Percentiles rank a stretch among this genome's conserved stretches.
phyloP scores from a whole-genome alignment of 2,329 filamentous ascomycete genomes.

The Coniochaeta pulveracea region DNA sequence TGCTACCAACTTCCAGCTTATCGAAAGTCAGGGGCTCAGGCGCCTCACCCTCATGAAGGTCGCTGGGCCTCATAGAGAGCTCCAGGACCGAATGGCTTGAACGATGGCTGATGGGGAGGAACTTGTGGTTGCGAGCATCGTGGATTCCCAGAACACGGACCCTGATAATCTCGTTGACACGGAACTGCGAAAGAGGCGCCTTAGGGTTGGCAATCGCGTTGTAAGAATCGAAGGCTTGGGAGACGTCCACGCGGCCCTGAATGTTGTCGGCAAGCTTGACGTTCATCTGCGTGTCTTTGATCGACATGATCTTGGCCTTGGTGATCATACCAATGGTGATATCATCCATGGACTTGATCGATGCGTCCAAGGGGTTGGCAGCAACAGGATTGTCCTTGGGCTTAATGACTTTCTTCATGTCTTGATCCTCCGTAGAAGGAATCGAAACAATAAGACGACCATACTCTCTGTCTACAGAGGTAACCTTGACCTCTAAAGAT shows the following conservation, averaged over 20 bases:
- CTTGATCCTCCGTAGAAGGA: slow-evolving; percentile 31
- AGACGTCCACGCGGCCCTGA: slow-evolving; percentile 86
- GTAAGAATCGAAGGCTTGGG: slow-evolving; percentile 81
- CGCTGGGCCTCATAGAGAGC: slow-evolving; percentile 67
- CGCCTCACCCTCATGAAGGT: slow-evolving; percentile 34
- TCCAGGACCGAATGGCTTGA: slow-evolving; percentile 76
- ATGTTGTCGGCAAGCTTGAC: slow-evolving; percentile 79
- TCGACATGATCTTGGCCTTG: slow-evolving; percentile 67
- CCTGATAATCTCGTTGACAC: slow-evolving; percentile 55
- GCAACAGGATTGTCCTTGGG: slow-evolving; percentile 20
- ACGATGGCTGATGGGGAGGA: slow-evolving; percentile 82
- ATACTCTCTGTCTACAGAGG: slow-evolving; percentile 59
- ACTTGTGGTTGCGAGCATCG: slow-evolving; percentile 80
- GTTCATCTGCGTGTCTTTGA: slow-evolving; percentile 89
- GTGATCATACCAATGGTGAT: slow-evolving; percentile 61
- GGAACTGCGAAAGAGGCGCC: slow-evolving; percentile 65
- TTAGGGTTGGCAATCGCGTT: slow-evolving; percentile 78
- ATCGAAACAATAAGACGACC: slow-evolving; percentile 53
- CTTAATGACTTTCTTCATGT: slow-evolving; percentile 25
- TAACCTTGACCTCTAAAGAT: slow-evolving; percentile 60
- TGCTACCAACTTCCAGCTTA: slow-evolving; percentile 59
- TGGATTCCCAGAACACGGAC: slow-evolving; percentile 80
- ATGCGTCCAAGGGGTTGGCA: slow-evolving; percentile 46
- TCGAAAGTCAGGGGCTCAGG: slow-evolving; percentile 52
- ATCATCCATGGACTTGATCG: slow-evolving; percentile 56